Evolutionary conservation across 495 filamentous ascomycete genomes (phyloP).

Genomic region (Aspergillus carlsbadensis): DNA sequence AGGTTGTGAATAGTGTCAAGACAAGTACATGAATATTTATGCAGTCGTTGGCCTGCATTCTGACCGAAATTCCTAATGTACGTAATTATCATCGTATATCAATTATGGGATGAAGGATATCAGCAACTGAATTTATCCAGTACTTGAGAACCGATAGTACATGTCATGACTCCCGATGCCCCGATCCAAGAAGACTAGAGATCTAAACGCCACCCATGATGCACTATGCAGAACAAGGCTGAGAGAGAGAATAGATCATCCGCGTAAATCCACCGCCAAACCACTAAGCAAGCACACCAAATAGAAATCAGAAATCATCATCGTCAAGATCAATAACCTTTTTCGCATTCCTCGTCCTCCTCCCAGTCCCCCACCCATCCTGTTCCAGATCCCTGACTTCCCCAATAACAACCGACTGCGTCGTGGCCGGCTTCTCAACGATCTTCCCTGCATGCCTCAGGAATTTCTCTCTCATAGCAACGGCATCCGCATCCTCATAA

Average conservation of each 20-base stretch:
- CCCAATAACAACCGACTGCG: slow-evolving; percentile 25
- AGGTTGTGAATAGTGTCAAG: too few species aligned
- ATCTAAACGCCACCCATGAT: neutral
- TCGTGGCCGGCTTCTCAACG: slow-evolving; percentile 25
- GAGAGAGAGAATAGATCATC: neutral
- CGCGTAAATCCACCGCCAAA: neutral
- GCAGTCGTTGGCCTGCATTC: too few species aligned
- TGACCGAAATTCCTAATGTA: too few species aligned
- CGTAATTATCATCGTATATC: too few species aligned
- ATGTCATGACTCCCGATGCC: neutral
- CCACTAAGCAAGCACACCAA: neutral
- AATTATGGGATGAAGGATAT: too few species aligned
- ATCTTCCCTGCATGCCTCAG: slow-evolving; percentile 42
- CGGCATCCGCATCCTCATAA: slow-evolving; percentile 52
- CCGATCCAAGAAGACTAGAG: neutral
- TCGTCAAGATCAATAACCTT: slow-evolving; percentile 28
- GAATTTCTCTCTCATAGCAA: slow-evolving; percentile 49
- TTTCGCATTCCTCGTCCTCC: slow-evolving; percentile 39
- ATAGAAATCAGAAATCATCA: slow-evolving; percentile 16
- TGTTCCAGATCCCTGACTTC: slow-evolving; percentile 37
- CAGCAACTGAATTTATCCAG: neutral
- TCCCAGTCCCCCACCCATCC: slow-evolving; percentile 34
- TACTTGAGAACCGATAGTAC: neutral
- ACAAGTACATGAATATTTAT: too few species aligned
- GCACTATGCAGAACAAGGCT: neutral